Base-by-base conservation (phyloP, 1,284 basidiomycete genomes). In the Naganishia sp. region DNA sequence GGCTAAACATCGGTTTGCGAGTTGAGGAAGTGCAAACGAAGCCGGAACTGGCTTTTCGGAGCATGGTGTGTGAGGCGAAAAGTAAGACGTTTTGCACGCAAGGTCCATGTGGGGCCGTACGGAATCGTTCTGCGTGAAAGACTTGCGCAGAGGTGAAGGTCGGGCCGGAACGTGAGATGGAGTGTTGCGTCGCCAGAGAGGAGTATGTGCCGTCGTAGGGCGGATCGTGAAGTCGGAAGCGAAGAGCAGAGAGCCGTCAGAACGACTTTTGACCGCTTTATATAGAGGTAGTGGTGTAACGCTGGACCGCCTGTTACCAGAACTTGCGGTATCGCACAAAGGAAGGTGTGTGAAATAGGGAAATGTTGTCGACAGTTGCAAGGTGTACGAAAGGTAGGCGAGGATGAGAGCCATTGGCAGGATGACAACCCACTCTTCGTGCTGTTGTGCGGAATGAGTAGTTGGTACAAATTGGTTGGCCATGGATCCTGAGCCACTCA, bases 311-410 rank as follows among this genome's bases (percentile, higher is more conserved):
- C 58, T 51, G 31, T 31, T 10, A 13, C 3, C 25, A 18, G 25
- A 61, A 7, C 17, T 15, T 50, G 35, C 11, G 5, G 35, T 42
- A 47, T 50, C 43, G 23, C 25, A 51, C 9, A 61, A 23, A 4
- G 58, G 58, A 18, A n/a, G 15, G 25, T 61, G 58, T 23, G 35
- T 35, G 25, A 61, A 61, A 35, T 61, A 61, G 3, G 58, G 58
- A 35, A 61, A 61, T 18, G 58, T 10, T 23, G 58, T 23, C 18
- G 58, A 42, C 7, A 51, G 28, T 28, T 61, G 58, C 15, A 61
- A n/a, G 21, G 58, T 61, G 39, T 50, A 51, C 18, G 58, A 61
- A 28, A 61, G 39, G 28, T 61, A 61, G 58, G 58, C 47, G 23
- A 61, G 39, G 17, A 61, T 49, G 7, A 51, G 41, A 28, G 58